These are phyloP conservation scores for Tricholoma matsutake DNA, from an alignment of 768 basidiomycete species.

Conservation along the genomic window DNA sequence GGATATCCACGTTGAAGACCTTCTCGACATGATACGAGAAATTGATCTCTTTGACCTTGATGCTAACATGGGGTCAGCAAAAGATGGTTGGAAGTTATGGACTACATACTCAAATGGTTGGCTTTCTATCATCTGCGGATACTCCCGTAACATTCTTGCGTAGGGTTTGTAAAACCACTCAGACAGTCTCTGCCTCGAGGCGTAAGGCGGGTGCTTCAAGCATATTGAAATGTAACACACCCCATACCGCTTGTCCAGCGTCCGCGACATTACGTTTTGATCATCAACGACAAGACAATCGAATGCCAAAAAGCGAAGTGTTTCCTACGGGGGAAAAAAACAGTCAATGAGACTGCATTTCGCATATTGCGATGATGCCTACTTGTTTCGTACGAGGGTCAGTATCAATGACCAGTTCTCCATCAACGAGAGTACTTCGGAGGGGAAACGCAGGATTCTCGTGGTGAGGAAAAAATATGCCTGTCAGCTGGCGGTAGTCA, in stretches of 20 bases:
- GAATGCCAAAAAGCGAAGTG: constrained; percentile 80
- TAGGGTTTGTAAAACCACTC: constrained; percentile 85
- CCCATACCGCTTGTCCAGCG: constrained; percentile 86
- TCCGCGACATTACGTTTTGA: constrained; percentile 80
- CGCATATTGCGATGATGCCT: not conserved
- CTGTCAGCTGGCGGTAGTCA: constrained; percentile 67
- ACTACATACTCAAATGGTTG: constrained; percentile 82
- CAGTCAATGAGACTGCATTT: no score
- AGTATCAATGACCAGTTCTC: constrained; percentile 89
- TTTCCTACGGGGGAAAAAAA: constrained; percentile 53
- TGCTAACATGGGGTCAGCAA: constrained; percentile 40
- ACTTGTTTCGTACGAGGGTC: constrained; percentile 75
- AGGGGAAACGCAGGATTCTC: constrained; percentile 67
- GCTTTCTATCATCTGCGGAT: constrained; percentile 58
- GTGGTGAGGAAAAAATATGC: constrained; percentile 88
- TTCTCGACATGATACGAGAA: constrained; percentile 85
- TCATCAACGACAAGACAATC: constrained; percentile 88
- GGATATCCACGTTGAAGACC: constrained; percentile 82
- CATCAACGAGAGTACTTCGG: constrained; percentile 83
- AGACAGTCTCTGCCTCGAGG: constrained; percentile 59
- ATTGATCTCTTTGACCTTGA: constrained; percentile 84
- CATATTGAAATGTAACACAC: constrained; percentile 45
- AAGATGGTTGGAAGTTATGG: not conserved
- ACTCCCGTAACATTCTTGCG: constrained; percentile 60
- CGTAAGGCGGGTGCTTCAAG: not conserved